These are phyloP conservation scores for Pythium brassicae DNA, from an alignment of 352 stramenopile genomes.

Conservation along the genomic window DNA sequence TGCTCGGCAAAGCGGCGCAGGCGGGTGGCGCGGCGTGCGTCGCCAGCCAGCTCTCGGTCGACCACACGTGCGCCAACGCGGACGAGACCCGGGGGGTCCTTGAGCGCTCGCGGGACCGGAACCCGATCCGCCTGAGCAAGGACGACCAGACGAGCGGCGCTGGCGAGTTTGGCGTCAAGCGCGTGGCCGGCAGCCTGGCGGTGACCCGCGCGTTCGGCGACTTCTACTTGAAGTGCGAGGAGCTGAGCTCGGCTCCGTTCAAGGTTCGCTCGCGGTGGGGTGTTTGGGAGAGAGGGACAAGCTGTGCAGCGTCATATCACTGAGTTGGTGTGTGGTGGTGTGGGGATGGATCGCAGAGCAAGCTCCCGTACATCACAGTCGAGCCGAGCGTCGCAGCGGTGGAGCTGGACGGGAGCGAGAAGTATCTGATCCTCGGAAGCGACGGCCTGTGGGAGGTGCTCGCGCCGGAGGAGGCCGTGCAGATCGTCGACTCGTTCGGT, in stretches of 20 bases:
- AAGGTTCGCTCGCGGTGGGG: constrained; percentile 64
- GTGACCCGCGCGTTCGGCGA: constrained; percentile 92
- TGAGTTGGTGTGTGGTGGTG: not conserved
- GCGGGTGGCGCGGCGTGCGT: constrained; percentile 23
- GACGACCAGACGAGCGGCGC: constrained; percentile 81
- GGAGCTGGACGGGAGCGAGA: constrained; percentile 49
- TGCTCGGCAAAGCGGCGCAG: constrained; percentile 67
- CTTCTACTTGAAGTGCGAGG: constrained; percentile 91
- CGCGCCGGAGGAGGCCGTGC: constrained; percentile 49
- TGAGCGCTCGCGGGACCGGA: constrained; percentile 62
- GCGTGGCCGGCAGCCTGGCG: constrained; percentile 87
- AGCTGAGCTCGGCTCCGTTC: constrained; percentile 89
- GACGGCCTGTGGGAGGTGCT: constrained; percentile 84
- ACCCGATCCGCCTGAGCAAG: constrained; percentile 88
- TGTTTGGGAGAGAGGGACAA: constrained; percentile 10
- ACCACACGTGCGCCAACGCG: constrained; percentile 59
- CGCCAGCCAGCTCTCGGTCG: constrained; percentile 36
- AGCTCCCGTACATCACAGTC: constrained; percentile 74
- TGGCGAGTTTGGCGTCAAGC: constrained; percentile 79
- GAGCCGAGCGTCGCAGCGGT: constrained; percentile 55
- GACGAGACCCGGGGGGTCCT: constrained; percentile 50
- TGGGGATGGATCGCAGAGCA: constrained; percentile 35
- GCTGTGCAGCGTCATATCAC: not conserved
- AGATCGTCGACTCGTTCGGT: constrained; percentile 73
- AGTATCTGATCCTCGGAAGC: constrained; percentile 75